phyloP scores from a whole-genome alignment of 257 asterid species.

The Solanum sejunctum region DNA sequence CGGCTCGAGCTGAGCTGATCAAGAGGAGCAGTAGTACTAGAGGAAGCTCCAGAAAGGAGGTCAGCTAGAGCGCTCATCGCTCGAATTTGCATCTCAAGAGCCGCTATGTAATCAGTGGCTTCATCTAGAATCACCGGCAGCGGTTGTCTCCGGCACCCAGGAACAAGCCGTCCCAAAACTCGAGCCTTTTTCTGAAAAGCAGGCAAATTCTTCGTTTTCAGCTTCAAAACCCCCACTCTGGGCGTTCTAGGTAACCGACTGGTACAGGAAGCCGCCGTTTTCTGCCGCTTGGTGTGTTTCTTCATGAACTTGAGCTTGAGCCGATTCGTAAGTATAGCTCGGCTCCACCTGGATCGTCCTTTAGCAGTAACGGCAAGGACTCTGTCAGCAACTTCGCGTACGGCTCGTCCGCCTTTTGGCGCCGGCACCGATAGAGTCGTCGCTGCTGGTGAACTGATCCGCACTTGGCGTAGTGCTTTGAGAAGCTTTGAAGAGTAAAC shows the following conservation, averaged over 20 bases:
- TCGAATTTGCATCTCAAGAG: slow-evolving; percentile 93
- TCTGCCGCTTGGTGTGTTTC: slow-evolving; percentile 47
- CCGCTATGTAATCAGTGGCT: slow-evolving; percentile 80
- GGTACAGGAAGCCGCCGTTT: slow-evolving; percentile 31
- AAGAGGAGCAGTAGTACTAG: slow-evolving; percentile 16
- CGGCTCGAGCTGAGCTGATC: slow-evolving; percentile 30
- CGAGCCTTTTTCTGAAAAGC: slow-evolving; percentile 68
- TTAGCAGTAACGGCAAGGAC: slow-evolving; percentile 69
- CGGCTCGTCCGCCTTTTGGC: slow-evolving; percentile 28
- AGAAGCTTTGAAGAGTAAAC: slow-evolving; percentile 78
- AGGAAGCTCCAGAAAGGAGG: slow-evolving; percentile 47
- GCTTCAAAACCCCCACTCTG: slow-evolving; percentile 44
- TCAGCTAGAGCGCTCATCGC: slow-evolving; percentile 87
- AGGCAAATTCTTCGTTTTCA: slow-evolving; percentile 62
- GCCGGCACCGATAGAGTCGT: slow-evolving; percentile 14
- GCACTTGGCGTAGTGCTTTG: slow-evolving; percentile 66
- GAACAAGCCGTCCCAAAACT: slow-evolving; percentile 60
- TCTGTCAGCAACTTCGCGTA: slow-evolving; percentile 74
- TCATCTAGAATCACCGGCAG: slow-evolving; percentile 83
- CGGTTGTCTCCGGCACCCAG: slow-evolving; percentile 88
- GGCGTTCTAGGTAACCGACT: slow-evolving; percentile 51
- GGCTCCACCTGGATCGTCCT: slow-evolving; percentile 92
- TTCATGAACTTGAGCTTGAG: slow-evolving; percentile 69
- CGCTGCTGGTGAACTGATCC: slow-evolving; percentile 11
- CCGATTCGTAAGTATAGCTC: slow-evolving; percentile 62